A percentile compares a stretch with the other conserved stretches of the same genome.
Conservation (phyloP, 306 rosid genomes). For the Chamaecrista fasciculata region DNA sequence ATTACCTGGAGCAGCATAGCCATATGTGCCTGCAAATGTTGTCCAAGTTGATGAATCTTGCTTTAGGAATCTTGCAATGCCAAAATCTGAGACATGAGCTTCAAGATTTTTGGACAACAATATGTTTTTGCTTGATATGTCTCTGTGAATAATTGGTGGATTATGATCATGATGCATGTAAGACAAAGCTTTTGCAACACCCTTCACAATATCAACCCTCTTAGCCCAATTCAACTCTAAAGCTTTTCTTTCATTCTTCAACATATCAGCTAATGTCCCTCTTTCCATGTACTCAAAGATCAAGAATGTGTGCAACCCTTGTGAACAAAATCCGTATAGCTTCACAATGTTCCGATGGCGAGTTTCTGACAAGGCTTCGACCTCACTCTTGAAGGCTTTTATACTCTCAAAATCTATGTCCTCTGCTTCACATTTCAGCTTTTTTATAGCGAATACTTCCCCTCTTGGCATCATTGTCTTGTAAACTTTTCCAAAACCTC, state of each 20-base stretch:
- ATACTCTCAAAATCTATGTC: not conserved
- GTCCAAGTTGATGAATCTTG: slow-evolving; percentile 11
- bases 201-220: not conserved
- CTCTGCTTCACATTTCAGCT: not conserved
- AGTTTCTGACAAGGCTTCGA: slow-evolving; percentile 22
- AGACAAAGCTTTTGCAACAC: not conserved
- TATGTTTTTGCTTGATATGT: slow-evolving; percentile 31
- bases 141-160: not conserved
- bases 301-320: not conserved
- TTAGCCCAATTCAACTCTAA: not conserved
- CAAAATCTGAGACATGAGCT: slow-evolving; percentile 32
- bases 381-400: slow-evolving; percentile 28
- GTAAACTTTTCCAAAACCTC: slow-evolving; percentile 16
- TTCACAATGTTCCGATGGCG: slow-evolving; percentile 19
- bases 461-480: not conserved
- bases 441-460: slow-evolving; percentile 35
- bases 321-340: not conserved
- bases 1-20: slow-evolving; percentile 33
- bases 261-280: not conserved
- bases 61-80: slow-evolving; percentile 19
- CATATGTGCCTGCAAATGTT: slow-evolving; percentile 21
- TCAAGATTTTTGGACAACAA: not conserved
- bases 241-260: not conserved
- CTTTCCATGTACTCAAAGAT: not conserved
- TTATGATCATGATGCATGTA: too few relatives aligned